Conservation (phyloP, 2,329 filamentous ascomycete species). For the Colletotrichum noveboracense region DNA sequence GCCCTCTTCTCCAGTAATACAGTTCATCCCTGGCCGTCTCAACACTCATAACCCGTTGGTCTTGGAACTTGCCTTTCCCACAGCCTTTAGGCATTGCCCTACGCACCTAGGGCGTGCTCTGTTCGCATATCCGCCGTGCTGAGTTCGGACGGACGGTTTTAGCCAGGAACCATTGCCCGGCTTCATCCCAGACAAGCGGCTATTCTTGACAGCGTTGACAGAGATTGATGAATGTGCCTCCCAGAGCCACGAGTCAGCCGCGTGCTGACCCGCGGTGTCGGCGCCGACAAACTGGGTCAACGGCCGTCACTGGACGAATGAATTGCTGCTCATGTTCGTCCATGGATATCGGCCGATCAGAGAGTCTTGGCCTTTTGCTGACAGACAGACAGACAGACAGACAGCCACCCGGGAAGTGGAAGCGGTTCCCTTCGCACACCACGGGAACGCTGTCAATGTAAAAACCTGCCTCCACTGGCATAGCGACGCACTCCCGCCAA, state of each 20-base stretch:
- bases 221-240: background rate
- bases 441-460: background rate
- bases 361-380: background rate
- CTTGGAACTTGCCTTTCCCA: background rate
- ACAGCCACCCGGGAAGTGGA: background rate
- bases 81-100: background rate
- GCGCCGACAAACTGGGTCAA: background rate
- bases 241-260: background rate
- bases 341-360: background rate
- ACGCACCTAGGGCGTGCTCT: background rate
- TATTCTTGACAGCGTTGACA: slow-evolving; percentile 1
- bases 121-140: background rate
- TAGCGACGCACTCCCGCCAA: slow-evolving; percentile 1
- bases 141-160: slow-evolving; percentile 5
- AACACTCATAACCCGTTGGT: background rate
- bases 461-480: background rate
- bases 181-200: background rate
- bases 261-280: background rate
- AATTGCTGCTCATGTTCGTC: background rate
- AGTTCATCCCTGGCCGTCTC: background rate
- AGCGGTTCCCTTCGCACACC: background rate
- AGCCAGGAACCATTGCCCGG: background rate
- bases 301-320: background rate
- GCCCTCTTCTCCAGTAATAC: background rate
- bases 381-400: background rate